Base-by-base conservation (phyloP, 1,139 yeast species). In the Candida buenavistaensis region DNA sequence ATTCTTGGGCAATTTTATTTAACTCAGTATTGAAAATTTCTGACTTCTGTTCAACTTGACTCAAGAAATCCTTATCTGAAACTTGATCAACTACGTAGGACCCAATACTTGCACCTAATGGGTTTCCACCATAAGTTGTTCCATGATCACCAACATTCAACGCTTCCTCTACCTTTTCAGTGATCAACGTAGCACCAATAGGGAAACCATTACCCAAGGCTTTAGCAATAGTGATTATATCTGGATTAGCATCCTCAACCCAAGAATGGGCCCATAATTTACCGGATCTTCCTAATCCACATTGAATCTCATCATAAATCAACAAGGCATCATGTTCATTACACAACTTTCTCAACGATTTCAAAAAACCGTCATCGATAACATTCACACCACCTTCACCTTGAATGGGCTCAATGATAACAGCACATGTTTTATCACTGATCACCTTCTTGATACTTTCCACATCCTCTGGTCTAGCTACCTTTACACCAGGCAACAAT, bases 161-260 rank as follows among this genome's bases (percentile, higher is more conserved):
- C 2, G 71, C 78, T 10, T 68, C 59, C 55, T 88, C 95, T 21
- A 92, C 85, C 40, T 78, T 72, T 46, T 87, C 94, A 34, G 86
- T 78, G 36, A 92, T 80, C 75, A 92, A 75, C 3, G 95, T 86
- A 6, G 97, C 98, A 33, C 95, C 96, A 50, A 92, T 84, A 24
- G 98, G 98, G 70, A 80, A 88, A n/a, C 98, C 98, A 54, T 92
- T 92, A 40, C 98, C 98, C 28, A 92, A 70, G 2, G 97, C 97
- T 60, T 92, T 92, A 33, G 98, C 98, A 73, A 83, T 78, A 19
- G 98, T 90, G 37, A 92, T 59, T 43, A 92, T 86, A 60, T 92
- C 98, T 3, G 98, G 98, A 54, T 88, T 95, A 0, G 92, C 95
- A 41, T 78, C 85, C 30, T 68, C 58, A 28, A 83, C 66, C 46